Conservation (phyloP, 768 basidiomycete genomes). For the Amanita muscaria region DNA sequence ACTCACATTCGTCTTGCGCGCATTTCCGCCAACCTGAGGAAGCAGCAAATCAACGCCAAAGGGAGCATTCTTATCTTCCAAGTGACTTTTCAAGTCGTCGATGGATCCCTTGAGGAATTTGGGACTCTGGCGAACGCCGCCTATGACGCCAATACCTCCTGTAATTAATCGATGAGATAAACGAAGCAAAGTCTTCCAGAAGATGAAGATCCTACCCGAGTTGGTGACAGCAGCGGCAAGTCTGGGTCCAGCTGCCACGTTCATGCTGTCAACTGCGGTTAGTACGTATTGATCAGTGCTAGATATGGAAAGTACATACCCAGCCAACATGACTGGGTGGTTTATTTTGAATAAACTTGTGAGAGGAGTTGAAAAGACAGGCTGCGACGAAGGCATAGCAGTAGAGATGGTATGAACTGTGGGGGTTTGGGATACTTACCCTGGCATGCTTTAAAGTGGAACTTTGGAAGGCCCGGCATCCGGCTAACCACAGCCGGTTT, state of each 20-base stretch:
- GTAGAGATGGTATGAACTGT: conserved; percentile 1
- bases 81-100: conserved; percentile 61
- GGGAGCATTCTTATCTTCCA: conserved; percentile 68
- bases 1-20: conserved; percentile 69
- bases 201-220: conserved; percentile 37
- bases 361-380: conserved; percentile 64
- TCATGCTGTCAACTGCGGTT: conserved; percentile 49
- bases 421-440: not conserved
- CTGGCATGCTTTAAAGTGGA: too few relatives aligned
- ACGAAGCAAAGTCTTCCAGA: not conserved
- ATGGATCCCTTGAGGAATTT: conserved; percentile 60
- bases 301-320: conserved; percentile 22
- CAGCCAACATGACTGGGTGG: conserved; percentile 82
- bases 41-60: conserved; percentile 81
- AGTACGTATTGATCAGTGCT: not conserved
- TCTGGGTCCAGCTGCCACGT: conserved; percentile 77
- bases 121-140: conserved; percentile 68
- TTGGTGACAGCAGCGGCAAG: conserved; percentile 90
- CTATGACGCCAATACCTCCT: conserved; percentile 83
- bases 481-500: conserved; percentile 3
- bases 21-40: conserved; percentile 74
- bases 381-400: conserved; percentile 57
- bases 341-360: conserved; percentile 69
- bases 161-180: not conserved
- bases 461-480: not conserved